A percentile compares a stretch with the other conserved stretches of the same genome.
Conservation (phyloP, 1,284 basidiomycete species). For the Sporisorium graminicola region DNA sequence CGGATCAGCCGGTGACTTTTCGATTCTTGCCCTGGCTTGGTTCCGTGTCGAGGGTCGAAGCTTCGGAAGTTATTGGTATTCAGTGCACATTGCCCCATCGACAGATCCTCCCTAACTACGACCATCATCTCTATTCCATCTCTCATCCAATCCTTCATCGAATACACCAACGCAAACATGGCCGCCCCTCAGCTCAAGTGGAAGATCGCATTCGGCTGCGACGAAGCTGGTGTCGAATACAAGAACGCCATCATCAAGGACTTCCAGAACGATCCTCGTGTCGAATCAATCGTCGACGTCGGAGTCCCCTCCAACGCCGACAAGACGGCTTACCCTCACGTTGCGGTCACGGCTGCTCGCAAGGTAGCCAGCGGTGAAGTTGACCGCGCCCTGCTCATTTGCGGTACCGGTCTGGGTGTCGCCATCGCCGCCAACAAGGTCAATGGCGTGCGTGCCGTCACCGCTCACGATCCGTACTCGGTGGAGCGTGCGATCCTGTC, state of each 20-base stretch:
- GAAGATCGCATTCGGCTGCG: conserved; percentile 54
- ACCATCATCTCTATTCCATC: not conserved
- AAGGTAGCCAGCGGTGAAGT: conserved; percentile 71
- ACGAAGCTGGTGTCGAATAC: conserved; percentile 62
- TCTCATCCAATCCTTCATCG: not conserved
- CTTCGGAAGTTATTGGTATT: too few species aligned
- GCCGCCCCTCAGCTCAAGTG: conserved; percentile 42
- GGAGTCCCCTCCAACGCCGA: conserved; percentile 57
- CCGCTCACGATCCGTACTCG: conserved; percentile 71
- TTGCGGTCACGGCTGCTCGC: conserved; percentile 71
- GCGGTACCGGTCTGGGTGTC: conserved; percentile 72
- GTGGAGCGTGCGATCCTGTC: conserved; percentile 71
- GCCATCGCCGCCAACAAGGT: conserved; percentile 71
- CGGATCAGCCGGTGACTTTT: conserved; percentile 23
- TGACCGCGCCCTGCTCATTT: conserved; percentile 72
- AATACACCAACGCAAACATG: conserved; percentile 8
- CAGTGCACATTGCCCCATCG: not conserved
- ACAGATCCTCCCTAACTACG: too few species aligned
- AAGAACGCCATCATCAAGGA: conserved; percentile 59
- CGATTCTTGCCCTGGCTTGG: not conserved
- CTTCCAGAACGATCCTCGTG: conserved; percentile 57
- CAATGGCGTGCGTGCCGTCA: conserved; percentile 70
- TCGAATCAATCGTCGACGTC: conserved; percentile 56
- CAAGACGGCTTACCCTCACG: conserved; percentile 72
- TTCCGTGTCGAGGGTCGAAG: not conserved